Percentiles rank a stretch among this genome's conserved stretches.
Evolutionary conservation across 768 basidiomycete species (phyloP).

Genomic region (Pleurotus salmoneostramineus): DNA sequence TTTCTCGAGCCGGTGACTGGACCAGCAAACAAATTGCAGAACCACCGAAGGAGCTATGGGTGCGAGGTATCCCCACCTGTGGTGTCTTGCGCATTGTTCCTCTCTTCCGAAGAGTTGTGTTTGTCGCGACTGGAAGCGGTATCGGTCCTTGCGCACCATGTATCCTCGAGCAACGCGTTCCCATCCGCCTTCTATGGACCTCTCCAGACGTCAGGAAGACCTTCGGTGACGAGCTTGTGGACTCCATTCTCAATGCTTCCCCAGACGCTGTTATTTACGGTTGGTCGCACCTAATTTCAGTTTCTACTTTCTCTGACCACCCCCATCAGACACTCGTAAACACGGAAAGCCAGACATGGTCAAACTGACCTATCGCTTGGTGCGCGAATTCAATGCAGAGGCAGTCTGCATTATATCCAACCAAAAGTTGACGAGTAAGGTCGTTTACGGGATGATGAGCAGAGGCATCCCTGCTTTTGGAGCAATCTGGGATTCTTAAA

Average conservation of each 20-base stretch:
- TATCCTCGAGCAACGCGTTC: slow-evolving; percentile 46
- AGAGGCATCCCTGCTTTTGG: slow-evolving; percentile 60
- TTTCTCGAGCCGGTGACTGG: slow-evolving; percentile 60
- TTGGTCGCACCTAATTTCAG: slow-evolving; percentile 13
- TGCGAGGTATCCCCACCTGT: slow-evolving; percentile 52
- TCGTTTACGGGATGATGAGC: slow-evolving; percentile 59
- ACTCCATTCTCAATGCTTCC: slow-evolving; percentile 46
- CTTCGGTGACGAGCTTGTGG: slow-evolving; percentile 58
- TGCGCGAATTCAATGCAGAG: slow-evolving; percentile 44
- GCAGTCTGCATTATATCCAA: slow-evolving; percentile 60
- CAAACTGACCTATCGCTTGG: slow-evolving; percentile 40
- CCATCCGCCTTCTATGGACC: slow-evolving; percentile 59
- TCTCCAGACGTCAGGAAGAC: slow-evolving; percentile 58
- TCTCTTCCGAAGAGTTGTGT: slow-evolving; percentile 50
- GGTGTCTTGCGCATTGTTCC: slow-evolving; percentile 53
- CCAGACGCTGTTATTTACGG: slow-evolving; percentile 58
- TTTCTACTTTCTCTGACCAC: background rate
- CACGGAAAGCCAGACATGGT: slow-evolving; percentile 48
- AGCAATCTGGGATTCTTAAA: slow-evolving; percentile 56
- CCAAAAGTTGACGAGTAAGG: slow-evolving; percentile 49
- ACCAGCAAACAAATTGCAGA: slow-evolving; percentile 48
- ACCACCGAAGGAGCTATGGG: slow-evolving; percentile 52
- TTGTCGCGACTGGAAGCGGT: slow-evolving; percentile 56
- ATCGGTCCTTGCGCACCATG: slow-evolving; percentile 60
- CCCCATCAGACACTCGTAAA: slow-evolving; percentile 32